Percentiles rank a stretch among this genome's conserved stretches.
phyloP scores from a whole-genome alignment of 768 basidiomycete species.

The Mycena pura region DNA sequence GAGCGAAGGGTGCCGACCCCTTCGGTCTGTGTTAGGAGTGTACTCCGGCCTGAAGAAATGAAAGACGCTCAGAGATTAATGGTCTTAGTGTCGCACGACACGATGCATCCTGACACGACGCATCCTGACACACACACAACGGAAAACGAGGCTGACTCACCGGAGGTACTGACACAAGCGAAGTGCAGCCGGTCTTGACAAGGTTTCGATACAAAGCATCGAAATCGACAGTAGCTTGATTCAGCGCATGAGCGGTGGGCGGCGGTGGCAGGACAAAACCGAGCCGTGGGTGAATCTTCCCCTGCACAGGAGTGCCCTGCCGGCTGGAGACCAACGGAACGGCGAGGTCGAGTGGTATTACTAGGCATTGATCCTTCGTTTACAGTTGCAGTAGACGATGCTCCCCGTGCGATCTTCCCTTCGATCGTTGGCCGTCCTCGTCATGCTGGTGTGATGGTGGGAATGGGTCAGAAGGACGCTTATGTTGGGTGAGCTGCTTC shows the following conservation, averaged over 20 bases:
- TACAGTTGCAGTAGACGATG: conserved; percentile 8
- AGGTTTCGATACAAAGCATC: conserved; percentile 70
- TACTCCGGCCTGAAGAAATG: no score
- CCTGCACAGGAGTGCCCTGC: conserved; percentile 46
- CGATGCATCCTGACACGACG: not conserved
- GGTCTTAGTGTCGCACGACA: no score
- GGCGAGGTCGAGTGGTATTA: no score
- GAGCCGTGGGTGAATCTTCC: conserved; percentile 51
- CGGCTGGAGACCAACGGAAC: conserved; percentile 50
- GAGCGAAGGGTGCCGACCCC: conserved; percentile 86
- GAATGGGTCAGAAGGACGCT: conserved; percentile 77
- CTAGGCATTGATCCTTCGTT: no score
- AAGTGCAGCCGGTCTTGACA: conserved; percentile 65
- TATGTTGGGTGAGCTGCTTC: conserved; percentile 74
- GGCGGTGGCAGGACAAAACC: conserved; percentile 53
- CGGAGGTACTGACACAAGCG: conserved; percentile 78
- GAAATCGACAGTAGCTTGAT: conserved; percentile 48
- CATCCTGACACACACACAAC: not conserved
- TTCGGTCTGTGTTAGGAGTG: conserved; percentile 62
- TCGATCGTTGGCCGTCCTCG: conserved; percentile 76
- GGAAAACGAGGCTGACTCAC: conserved; percentile 47
- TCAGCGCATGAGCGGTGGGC: conserved; percentile 46
- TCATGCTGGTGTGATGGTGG: conserved; percentile 76
- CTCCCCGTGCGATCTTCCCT: conserved; percentile 13
- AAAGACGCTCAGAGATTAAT: conserved; percentile 10